phyloP scores from a whole-genome alignment of 2,329 filamentous ascomycete species.

The Fusarium circinatum region DNA sequence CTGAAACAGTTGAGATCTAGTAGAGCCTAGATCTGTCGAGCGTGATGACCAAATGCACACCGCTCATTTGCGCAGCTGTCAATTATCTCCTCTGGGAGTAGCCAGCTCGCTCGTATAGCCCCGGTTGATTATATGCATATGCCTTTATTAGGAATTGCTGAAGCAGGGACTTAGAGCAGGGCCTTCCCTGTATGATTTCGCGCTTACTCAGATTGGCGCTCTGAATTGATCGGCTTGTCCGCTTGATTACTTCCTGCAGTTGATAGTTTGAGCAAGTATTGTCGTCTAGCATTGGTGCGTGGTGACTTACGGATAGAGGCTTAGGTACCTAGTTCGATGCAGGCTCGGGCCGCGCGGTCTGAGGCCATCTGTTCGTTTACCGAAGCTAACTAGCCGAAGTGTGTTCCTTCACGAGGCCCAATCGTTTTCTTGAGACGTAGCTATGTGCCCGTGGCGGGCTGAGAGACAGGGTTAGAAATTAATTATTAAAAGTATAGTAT shows the following conservation, averaged over 20 bases:
- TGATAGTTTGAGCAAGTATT: not conserved
- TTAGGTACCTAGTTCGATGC: not conserved
- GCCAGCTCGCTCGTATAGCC: too few relatives aligned
- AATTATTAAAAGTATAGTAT: too few relatives aligned
- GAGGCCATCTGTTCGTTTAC: not conserved
- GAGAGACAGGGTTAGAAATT: too few relatives aligned
- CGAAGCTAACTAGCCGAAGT: not conserved
- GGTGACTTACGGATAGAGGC: too few relatives aligned
- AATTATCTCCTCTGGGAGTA: too few relatives aligned
- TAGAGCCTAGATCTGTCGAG: not conserved
- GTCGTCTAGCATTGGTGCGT: too few relatives aligned
- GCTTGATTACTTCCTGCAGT: accelerated
- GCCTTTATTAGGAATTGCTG: too few relatives aligned
- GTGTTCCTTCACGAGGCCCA: not conserved
- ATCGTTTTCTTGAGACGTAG: too few relatives aligned
- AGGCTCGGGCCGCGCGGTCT: not conserved
- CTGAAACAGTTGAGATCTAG: not conserved
- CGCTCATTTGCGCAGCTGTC: not conserved
- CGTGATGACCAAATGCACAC: not conserved
- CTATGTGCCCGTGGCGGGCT: not conserved
- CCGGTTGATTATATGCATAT: too few relatives aligned
- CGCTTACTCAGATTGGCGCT: not conserved
- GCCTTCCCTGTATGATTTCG: too few relatives aligned
- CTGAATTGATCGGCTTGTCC: not conserved
- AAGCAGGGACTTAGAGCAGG: too few relatives aligned